phyloP scores from a whole-genome alignment of 768 basidiomycete genomes.

The Calocera cornea region DNA sequence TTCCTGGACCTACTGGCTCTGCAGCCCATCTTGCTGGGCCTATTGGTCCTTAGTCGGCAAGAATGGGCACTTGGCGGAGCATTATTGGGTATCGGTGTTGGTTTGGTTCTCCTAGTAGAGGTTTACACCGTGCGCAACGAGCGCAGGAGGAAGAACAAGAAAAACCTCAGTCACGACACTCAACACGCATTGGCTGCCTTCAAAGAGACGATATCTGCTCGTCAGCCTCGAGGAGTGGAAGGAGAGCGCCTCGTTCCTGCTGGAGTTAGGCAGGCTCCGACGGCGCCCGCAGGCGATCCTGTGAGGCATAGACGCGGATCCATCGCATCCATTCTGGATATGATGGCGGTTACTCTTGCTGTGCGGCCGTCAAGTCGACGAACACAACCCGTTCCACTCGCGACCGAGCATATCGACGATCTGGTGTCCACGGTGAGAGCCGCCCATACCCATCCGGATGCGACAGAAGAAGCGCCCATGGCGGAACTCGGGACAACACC shows the following conservation, averaged over 20 bases:
- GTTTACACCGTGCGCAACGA: slow-evolving; percentile 39
- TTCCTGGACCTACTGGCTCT: slow-evolving; percentile 56
- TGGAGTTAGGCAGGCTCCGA: slow-evolving; percentile 10
- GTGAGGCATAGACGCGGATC: slow-evolving; percentile 43
- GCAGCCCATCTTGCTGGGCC: slow-evolving; percentile 61
- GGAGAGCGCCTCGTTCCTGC: slow-evolving; percentile 30
- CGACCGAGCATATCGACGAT: slow-evolving; percentile 69
- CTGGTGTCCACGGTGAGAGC: slow-evolving; percentile 64
- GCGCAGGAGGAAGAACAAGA: slow-evolving; percentile 32
- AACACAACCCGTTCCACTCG: slow-evolving; percentile 45
- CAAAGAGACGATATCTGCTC: slow-evolving; percentile 31
- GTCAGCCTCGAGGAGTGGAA: slow-evolving; percentile 23
- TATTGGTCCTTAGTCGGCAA: slow-evolving; percentile 50
- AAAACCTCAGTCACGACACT: slow-evolving; percentile 42
- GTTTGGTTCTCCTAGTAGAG: slow-evolving; percentile 48
- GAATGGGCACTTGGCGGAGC: slow-evolving; percentile 64
- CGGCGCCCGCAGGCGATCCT: slow-evolving; percentile 17
- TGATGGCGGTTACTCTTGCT: slow-evolving; percentile 69
- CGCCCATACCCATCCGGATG: slow-evolving; percentile 63
- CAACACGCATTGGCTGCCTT: slow-evolving; percentile 47
- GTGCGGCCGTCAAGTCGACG: slow-evolving; percentile 50
- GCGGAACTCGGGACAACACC: slow-evolving; percentile 47
- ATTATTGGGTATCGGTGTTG: slow-evolving; percentile 41
- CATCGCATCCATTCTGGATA: slow-evolving; percentile 68
- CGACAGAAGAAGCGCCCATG: slow-evolving; percentile 34